A percentile compares a stretch with the other conserved stretches of the same genome.
These are phyloP conservation scores for Aspergillus chevalieri DNA, from an alignment of 2,329 filamentous ascomycete species.

Conservation along the genomic window DNA sequence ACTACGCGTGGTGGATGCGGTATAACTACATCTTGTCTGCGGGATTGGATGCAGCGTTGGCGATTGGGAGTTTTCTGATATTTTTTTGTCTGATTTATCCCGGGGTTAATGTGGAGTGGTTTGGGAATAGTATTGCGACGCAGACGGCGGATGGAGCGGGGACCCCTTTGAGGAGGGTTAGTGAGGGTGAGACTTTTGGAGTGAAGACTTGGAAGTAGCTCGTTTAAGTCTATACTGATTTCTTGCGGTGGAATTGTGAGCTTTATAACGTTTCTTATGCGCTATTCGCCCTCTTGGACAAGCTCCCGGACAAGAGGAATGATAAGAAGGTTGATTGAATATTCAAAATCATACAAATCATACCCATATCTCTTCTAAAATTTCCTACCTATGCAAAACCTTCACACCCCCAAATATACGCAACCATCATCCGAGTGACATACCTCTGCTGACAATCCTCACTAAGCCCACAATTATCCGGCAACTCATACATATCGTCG, in stretches of 20 bases:
- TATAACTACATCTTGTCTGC: constrained; percentile 69
- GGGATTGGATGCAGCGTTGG: constrained; percentile 49
- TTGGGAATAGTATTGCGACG: constrained; percentile 1
- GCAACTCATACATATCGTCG: too few relatives aligned
- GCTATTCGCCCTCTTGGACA: too few relatives aligned
- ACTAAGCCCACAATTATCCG: too few relatives aligned
- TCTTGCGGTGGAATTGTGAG: background rate
- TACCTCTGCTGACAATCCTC: too few relatives aligned
- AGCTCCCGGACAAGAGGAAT: too few relatives aligned
- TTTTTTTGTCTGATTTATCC: constrained; percentile 23
- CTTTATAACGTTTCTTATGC: background rate
- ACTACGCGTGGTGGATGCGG: constrained; percentile 63
- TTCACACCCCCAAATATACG: too few relatives aligned
- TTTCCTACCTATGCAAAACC: too few relatives aligned
- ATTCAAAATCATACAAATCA: too few relatives aligned
- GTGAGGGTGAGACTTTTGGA: background rate
- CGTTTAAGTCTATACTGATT: background rate
- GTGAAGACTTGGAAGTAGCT: background rate
- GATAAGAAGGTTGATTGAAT: too few relatives aligned
- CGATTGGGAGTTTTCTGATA: constrained; percentile 20
- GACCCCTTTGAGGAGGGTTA: background rate
- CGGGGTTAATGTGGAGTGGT: constrained; percentile 5
- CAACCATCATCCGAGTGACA: too few relatives aligned
- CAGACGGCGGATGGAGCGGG: constrained; percentile 1
- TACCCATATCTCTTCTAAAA: too few relatives aligned